Evolutionary conservation across 768 basidiomycete genomes (phyloP).

Genomic region (Psilocybe subaeruginosa): DNA sequence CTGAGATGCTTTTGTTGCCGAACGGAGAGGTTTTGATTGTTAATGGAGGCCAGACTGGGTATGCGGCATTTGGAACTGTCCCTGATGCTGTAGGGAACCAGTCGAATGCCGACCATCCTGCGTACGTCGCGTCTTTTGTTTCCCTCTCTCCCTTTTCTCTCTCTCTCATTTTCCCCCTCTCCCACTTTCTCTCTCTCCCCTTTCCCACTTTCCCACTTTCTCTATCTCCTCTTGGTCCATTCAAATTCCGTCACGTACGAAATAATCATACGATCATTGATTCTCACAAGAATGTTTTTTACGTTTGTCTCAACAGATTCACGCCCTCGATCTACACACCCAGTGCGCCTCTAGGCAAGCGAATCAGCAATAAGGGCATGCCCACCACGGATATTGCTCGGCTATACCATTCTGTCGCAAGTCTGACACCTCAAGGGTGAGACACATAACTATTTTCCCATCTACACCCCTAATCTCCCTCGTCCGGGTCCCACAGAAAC

Average conservation of each 20-base stretch:
- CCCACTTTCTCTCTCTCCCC: too few relatives aligned
- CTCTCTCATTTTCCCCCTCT: too few relatives aligned
- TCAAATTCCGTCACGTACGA: too few relatives aligned
- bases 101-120: slow-evolving; percentile 35
- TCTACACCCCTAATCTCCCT: slow-evolving; percentile 12
- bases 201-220: too few relatives aligned
- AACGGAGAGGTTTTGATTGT: slow-evolving; percentile 47
- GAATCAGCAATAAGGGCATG: slow-evolving; percentile 51
- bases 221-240: too few relatives aligned
- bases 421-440: slow-evolving; percentile 55
- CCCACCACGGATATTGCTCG: slow-evolving; percentile 48
- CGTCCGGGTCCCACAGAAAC: slow-evolving; percentile 18
- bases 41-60: slow-evolving; percentile 46
- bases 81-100: slow-evolving; percentile 25
- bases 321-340: slow-evolving; percentile 55
- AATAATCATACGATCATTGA: not conserved
- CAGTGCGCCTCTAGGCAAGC: slow-evolving; percentile 39
- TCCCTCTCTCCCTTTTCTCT: not conserved
- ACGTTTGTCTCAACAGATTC: slow-evolving; percentile 18
- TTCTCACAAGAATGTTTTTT: not conserved
- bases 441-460: slow-evolving; percentile 3
- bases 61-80: slow-evolving; percentile 41
- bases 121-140: slow-evolving; percentile 20
- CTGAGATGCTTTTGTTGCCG: slow-evolving; percentile 41
- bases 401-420: slow-evolving; percentile 65